These are phyloP conservation scores for Pyrus bretschneideri DNA, from an alignment of 306 rosid genomes.

Conservation along the genomic window DNA sequence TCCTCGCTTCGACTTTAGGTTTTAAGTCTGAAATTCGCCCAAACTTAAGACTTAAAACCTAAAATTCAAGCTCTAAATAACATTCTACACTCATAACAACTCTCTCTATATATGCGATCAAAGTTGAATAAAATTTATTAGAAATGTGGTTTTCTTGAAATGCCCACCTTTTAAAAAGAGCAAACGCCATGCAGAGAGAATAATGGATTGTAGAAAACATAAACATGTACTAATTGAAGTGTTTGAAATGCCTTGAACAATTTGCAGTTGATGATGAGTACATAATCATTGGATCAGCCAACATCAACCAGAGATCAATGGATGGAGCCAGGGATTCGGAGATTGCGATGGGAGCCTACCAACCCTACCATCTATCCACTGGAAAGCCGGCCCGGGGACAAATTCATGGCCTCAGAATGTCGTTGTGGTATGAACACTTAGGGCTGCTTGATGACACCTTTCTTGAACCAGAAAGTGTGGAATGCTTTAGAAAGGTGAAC, in stretches of 20 bases:
- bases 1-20: too few species aligned
- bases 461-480: slow-evolving; percentile 27
- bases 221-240: not conserved
- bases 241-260: not conserved
- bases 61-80: too few species aligned
- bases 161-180: not conserved
- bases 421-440: slow-evolving; percentile 50
- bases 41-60: too few species aligned
- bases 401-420: slow-evolving; percentile 46
- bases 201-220: not conserved
- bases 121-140: not conserved
- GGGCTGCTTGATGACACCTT: slow-evolving; percentile 31
- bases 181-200: not conserved
- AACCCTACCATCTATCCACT: slow-evolving; percentile 37
- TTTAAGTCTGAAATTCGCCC: too few species aligned
- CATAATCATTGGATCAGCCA: slow-evolving; percentile 46
- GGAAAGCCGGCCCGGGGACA: slow-evolving; percentile 34
- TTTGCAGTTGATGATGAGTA: slow-evolving; percentile 48
- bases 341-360: slow-evolving; percentile 52
- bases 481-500: slow-evolving; percentile 38
- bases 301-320: slow-evolving; percentile 53
- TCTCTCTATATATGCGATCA: not conserved
- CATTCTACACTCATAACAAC: too few species aligned
- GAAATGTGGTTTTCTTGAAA: not conserved
- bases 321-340: slow-evolving; percentile 47